Base-by-base conservation (phyloP, 805 yeast genomes). In the Metschnikowia lochheadii region DNA sequence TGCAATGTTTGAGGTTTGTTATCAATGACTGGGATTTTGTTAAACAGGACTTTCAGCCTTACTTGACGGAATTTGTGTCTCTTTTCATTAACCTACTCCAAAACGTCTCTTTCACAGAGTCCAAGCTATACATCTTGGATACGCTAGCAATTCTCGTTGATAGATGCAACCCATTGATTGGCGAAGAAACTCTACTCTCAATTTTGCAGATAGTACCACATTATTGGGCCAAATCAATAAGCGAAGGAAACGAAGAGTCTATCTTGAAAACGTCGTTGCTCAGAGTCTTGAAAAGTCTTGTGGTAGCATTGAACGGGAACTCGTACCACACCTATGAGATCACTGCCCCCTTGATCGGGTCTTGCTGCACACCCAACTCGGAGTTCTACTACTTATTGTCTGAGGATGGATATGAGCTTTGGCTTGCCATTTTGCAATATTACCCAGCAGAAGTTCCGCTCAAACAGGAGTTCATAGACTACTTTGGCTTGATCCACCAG, bases 21-120 rank as follows among this genome's bases (percentile, higher is more conserved):
- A 73, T 92, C 32, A 91, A 89, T 53, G 97, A 90, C 60, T 89
- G 95, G 88, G 91, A 87, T 53, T 91, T 92, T 65, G 76, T 82
- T 36, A 84, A 87, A 52, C 72, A 69, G 14, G 82, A 73, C 31
- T 89, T 94, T 59, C 68, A 78, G 54, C 89, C 92, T 1, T 90
- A 69, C 60, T 70, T 87, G 48, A 76, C 79, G 29, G 73, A 73
- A 1, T 77, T 79, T 38, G 76, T 87, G 10, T 58, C 67, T 2
- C 64, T 76, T n/a, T 62, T 83, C 13, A 63, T 89, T 32, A 65
- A 65, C 7, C 60, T 87, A 17, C 61, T 89, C 37, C 68, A 73
- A 6, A 69, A 70, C 6, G 74, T 85, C 50, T 73, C 76, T 23
- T 67, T 81, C 44, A 80, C 91, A 0, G 97, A 91, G 59, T 82